Evolutionary conservation across 2,329 filamentous ascomycete genomes (phyloP).

Genomic region (Periconia macrospinosa): DNA sequence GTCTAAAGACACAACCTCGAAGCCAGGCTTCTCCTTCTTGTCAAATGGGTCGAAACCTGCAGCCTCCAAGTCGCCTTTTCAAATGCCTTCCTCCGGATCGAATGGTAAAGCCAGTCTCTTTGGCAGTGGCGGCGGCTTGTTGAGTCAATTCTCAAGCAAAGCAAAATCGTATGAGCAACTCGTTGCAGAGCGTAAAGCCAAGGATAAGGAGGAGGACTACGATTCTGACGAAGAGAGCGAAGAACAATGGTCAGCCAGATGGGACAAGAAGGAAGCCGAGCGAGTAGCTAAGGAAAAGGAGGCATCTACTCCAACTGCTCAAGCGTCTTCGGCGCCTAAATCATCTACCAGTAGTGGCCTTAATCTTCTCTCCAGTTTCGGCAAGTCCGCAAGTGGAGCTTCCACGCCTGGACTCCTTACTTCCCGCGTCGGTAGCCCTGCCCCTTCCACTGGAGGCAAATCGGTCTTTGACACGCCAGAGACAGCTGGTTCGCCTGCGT

Average conservation of each 20-base stretch:
- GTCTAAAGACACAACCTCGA: background rate
- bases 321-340: background rate
- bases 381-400: slow-evolving; percentile 17
- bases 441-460: slow-evolving; percentile 28
- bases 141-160: slow-evolving; percentile 31
- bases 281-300: slow-evolving; percentile 31
- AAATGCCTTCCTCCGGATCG: background rate
- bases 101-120: background rate
- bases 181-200: slow-evolving; percentile 37
- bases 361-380: background rate
- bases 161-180: slow-evolving; percentile 37
- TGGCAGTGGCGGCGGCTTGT: slow-evolving; percentile 11
- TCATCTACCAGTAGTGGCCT: background rate
- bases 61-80: background rate
- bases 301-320: slow-evolving; percentile 9
- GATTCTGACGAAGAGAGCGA: slow-evolving; percentile 41
- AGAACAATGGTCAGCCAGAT: slow-evolving; percentile 36
- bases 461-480: slow-evolving; percentile 35
- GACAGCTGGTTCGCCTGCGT: slow-evolving; percentile 19
- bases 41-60: background rate
- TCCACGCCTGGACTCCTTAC: slow-evolving; percentile 27
- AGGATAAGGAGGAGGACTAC: slow-evolving; percentile 38
- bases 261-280: slow-evolving; percentile 32
- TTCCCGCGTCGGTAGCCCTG: slow-evolving; percentile 32
- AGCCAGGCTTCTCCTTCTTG: slow-evolving; percentile 16